phyloP scores from a whole-genome alignment of 164 flowering plant species.

The Platanus orientalis region DNA sequence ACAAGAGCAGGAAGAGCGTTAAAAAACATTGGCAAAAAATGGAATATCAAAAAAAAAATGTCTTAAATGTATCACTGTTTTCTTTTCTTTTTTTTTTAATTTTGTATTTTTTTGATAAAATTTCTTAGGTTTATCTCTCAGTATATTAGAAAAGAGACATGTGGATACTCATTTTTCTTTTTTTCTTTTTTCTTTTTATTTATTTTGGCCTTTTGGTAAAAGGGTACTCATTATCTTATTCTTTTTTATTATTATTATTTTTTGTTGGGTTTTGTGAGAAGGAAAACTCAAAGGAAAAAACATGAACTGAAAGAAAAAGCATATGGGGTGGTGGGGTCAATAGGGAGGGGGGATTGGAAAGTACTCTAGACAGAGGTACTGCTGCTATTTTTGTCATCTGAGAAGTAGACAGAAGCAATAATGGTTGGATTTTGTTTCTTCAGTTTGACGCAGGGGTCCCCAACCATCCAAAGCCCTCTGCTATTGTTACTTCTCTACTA shows the following conservation, averaged over 20 bases:
- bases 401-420: too few relatives aligned
- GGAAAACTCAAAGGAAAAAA: background rate
- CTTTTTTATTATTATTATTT: too few relatives aligned
- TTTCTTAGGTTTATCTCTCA: too few relatives aligned
- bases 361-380: constrained; percentile 2
- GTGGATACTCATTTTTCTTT: too few relatives aligned
- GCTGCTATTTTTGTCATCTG: constrained; percentile 31
- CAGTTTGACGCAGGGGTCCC: constrained; percentile 46
- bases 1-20: constrained; percentile 7
- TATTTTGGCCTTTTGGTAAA: too few relatives aligned
- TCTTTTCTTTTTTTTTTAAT: too few relatives aligned
- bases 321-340: background rate
- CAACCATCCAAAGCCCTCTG: constrained; percentile 10
- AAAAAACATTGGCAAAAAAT: background rate
- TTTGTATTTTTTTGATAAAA: too few relatives aligned
- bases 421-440: constrained; percentile 62
- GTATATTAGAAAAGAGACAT: too few relatives aligned
- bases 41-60: background rate
- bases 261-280: background rate
- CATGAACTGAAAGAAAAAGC: too few relatives aligned
- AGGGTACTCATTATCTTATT: too few relatives aligned
- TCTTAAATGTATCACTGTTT: too few relatives aligned
- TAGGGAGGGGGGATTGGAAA: background rate
- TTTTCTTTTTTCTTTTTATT: too few relatives aligned
- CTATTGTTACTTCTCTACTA: constrained; percentile 7